These are phyloP conservation scores for Fusarium acutatum DNA, from an alignment of 2,329 filamentous ascomycete genomes.

Conservation along the genomic window DNA sequence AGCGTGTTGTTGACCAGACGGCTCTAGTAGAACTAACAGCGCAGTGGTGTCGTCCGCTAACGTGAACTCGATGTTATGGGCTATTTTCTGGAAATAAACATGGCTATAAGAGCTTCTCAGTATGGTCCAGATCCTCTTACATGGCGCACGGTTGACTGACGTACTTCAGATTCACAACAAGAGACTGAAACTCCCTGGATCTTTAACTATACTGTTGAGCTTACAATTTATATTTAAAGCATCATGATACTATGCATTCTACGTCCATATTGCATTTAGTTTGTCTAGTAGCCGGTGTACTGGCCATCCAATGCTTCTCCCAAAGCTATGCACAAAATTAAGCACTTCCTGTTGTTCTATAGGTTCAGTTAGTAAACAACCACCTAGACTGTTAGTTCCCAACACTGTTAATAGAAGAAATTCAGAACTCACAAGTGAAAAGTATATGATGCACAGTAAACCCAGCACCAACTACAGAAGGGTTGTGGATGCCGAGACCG, in stretches of 20 bases:
- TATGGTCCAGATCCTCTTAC: too few species aligned
- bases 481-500: background rate
- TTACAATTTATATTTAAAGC: too few species aligned
- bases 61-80: too few species aligned
- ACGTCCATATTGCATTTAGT: background rate
- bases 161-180: too few species aligned
- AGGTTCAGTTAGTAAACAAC: background rate
- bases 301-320: background rate
- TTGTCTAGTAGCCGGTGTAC: rapidly evolving
- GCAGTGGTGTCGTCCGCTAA: too few species aligned
- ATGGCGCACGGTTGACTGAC: too few species aligned
- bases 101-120: too few species aligned
- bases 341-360: background rate
- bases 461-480: background rate
- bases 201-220: rapidly evolving
- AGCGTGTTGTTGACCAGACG: too few species aligned
- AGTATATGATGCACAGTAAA: background rate
- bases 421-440: background rate
- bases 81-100: too few species aligned
- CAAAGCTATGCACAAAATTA: background rate
- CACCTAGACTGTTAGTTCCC: rapidly evolving
- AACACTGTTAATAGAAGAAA: rapidly evolving
- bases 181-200: too few species aligned
- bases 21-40: too few species aligned
- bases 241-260: too few species aligned